phyloP scores from a whole-genome alignment of 2,329 filamentous ascomycete genomes.

The Calonectria henricotiae region DNA sequence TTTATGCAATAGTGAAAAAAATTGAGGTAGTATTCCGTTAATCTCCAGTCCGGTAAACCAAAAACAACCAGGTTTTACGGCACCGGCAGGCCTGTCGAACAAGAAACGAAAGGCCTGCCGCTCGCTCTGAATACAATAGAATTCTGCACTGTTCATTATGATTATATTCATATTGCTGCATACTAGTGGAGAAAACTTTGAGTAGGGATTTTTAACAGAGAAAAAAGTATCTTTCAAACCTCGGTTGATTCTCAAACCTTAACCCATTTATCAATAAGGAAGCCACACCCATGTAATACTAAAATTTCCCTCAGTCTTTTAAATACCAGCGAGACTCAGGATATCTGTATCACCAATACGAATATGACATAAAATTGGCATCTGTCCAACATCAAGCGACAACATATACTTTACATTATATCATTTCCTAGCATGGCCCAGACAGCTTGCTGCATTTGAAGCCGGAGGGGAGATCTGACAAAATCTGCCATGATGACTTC shows the following conservation, averaged over 20 bases:
- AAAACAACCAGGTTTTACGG: no score
- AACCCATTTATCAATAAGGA: background rate
- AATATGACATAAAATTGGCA: background rate
- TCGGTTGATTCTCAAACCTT: background rate
- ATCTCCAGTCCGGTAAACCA: no score
- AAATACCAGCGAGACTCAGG: background rate
- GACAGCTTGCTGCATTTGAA: background rate
- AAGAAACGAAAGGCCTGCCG: slow-evolving; percentile 10
- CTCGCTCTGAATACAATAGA: slow-evolving; percentile 22
- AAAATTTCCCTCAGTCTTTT: background rate
- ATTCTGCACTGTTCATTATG: slow-evolving; percentile 9
- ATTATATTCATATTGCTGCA: background rate
- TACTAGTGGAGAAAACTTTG: background rate
- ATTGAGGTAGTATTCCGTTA: no score
- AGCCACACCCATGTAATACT: background rate
- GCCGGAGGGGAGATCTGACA: background rate
- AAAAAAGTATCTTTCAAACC: background rate
- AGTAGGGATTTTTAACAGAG: background rate
- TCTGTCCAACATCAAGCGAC: background rate
- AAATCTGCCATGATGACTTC: background rate
- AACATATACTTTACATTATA: background rate
- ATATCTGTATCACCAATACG: background rate
- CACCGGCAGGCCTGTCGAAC: slow-evolving; percentile 17
- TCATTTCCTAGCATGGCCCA: background rate
- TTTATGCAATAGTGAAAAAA: no score